A percentile compares a stretch with the other conserved stretches of the same genome.
Conservation (phyloP, 169 alveolate genomes). For the Toxoplasma gondii region DNA sequence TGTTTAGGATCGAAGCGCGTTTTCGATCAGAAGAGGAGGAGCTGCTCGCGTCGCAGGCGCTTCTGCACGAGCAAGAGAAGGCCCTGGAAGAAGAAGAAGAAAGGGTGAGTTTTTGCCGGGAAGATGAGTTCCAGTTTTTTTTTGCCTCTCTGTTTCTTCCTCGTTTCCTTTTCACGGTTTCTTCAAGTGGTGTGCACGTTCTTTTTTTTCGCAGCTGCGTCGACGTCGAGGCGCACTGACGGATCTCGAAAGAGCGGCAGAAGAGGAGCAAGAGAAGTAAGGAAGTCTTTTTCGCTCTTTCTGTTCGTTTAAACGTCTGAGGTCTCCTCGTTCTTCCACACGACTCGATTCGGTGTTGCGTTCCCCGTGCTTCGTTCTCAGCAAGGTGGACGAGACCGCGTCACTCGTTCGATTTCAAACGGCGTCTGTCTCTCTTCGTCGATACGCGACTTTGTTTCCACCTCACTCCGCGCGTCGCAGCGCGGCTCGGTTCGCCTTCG, state of each 20-base stretch:
- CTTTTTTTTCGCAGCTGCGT: slow-evolving; percentile 2
- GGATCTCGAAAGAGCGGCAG: background rate
- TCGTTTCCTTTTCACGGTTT: background rate
- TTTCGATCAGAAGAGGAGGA: background rate
- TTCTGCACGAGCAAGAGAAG: background rate
- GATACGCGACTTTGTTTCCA: too few species aligned
- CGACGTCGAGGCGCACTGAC: background rate
- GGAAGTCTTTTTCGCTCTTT: background rate
- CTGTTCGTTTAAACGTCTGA: too few species aligned
- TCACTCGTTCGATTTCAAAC: too few species aligned
- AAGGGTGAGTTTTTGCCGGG: background rate
- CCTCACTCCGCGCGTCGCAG: too few species aligned
- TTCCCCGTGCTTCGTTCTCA: too few species aligned
- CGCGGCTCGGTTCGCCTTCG: too few species aligned
- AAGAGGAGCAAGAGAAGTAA: background rate
- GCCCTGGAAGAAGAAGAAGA: background rate
- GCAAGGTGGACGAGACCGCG: too few species aligned
- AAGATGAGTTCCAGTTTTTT: background rate
- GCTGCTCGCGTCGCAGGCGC: background rate
- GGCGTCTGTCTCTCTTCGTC: too few species aligned
- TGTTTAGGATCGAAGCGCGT: background rate
- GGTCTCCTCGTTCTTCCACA: too few species aligned
- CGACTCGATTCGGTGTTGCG: too few species aligned
- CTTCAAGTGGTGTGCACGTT: background rate
- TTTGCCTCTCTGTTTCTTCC: background rate